Base-by-base conservation (phyloP, 768 basidiomycete species). In the Suillus fuscotomentosus region DNA sequence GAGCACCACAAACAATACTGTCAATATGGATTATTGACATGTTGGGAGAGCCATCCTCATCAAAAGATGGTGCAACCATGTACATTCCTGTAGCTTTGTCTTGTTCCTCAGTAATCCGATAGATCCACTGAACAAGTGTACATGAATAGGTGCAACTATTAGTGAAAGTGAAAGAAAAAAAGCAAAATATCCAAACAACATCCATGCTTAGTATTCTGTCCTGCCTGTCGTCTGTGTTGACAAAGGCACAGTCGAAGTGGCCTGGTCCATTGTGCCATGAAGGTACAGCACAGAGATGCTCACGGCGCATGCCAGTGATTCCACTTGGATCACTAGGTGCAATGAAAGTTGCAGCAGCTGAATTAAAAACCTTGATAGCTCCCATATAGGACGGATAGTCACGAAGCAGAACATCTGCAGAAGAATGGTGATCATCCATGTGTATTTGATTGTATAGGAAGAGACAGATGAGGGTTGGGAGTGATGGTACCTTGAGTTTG, bases 21-120 rank as follows among this genome's bases (percentile, higher is more conserved):
- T 43, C 42, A 17, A 43, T 43, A 43, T 43, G 42, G 42, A 75
- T 69, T 22, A 75, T 47, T 2, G 63, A 39, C 17, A 70, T 15
- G 6, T 54, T 24, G 6, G 7, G 62, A 27, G 62, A 43, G 7
- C 65, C 54, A 9, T 60, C 31, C 42, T 41, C 57, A 34, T 66
- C 14, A 27, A 62, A 60, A 20, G 63, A 51, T 24, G 65, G 65
- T 4, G 22, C 11, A 2, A 73, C 70, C 51, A 66, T 60, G 68
- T 68, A 72, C 70, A 72, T 69, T 7, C 71, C 68, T 2, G 70
- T 75, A 5, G 61, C n/a, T 3, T 60, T n/a, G 59, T 72, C 69
- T 6, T 71, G 73, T 11, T 36, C 24, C 0, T 69, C 56, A 2
- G 60, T 59, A 1, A 62, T 62, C 20, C 43, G 38, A 22, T 65